phyloP scores from a whole-genome alignment of 2,329 filamentous ascomycete genomes.

The Xylariales sp. region DNA sequence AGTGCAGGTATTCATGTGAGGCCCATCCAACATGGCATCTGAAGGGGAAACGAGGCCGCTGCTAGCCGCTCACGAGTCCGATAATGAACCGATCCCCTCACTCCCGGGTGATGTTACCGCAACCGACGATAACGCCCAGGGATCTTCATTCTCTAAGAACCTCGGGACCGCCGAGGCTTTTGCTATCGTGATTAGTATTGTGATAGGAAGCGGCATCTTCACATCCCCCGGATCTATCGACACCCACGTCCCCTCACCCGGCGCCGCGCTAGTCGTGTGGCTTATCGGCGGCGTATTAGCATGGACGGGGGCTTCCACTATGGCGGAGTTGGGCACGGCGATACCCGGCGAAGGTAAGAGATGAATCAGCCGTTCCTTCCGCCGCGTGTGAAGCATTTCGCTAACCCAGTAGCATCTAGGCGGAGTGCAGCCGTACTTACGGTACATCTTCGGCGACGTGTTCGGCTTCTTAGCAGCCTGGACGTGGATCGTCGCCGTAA shows the following conservation, averaged over 20 bases:
- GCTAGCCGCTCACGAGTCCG: slow-evolving; percentile 15
- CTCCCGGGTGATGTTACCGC: slow-evolving; percentile 25
- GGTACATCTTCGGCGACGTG: slow-evolving; percentile 69
- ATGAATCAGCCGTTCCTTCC: not conserved
- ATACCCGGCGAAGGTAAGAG: slow-evolving; percentile 67
- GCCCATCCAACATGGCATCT: slow-evolving; percentile 29
- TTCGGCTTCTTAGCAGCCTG: slow-evolving; percentile 73
- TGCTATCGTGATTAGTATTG: slow-evolving; percentile 70
- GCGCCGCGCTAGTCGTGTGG: slow-evolving; percentile 69
- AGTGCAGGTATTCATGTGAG: too few relatives aligned
- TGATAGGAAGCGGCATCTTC: slow-evolving; percentile 74
- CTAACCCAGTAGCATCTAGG: slow-evolving; percentile 52
- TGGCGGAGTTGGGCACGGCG: slow-evolving; percentile 72
- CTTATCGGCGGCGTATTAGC: slow-evolving; percentile 70
- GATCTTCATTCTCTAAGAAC: slow-evolving; percentile 48
- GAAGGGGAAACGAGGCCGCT: slow-evolving; percentile 36
- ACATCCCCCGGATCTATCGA: slow-evolving; percentile 73
- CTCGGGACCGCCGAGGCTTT: slow-evolving; percentile 56
- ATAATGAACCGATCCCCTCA: not conserved
- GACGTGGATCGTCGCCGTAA: slow-evolving; percentile 73
- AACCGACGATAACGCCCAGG: slow-evolving; percentile 22
- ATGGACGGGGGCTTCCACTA: slow-evolving; percentile 72
- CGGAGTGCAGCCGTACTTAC: slow-evolving; percentile 71
- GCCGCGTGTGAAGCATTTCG: not conserved
- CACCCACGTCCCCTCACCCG: slow-evolving; percentile 71